Evolutionary conservation across 441 rosid species (phyloP), one percentile per base, ranked within the genome.

Genomic region (Euphorbia corollata): DNA sequence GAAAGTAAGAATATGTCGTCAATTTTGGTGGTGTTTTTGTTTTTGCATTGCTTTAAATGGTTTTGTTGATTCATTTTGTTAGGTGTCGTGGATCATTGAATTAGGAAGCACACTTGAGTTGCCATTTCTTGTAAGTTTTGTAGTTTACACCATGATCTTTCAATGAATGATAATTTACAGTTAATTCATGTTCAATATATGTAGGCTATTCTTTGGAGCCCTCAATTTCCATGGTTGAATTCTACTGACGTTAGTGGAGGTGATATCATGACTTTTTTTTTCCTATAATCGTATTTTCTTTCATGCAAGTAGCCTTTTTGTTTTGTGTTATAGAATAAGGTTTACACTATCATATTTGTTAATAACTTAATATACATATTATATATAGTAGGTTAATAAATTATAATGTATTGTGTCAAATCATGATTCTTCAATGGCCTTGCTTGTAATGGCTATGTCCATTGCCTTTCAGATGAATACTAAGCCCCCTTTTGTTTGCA

Each of bases 41-140:
- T 56, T 13, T 58, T 39, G 19, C 39, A 70, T 16, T 47, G 4
- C 15, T 67, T 61, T 59, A 20, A n/a, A 15, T 56, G 60, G 34
- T 23, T 13, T 12, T 53, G 27, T 61, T 62, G 15, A 60, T 19
- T 13, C 38, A 22, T 53, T 69, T 68, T 65, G 61, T 64, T 63
- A 91, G 98, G 86, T 95, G 99, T 39, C 98, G 91, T 68, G 96
- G 98, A 86, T 91, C 98, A 53, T 71, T 95, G 77, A 95, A 95
- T 78, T 95, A 85, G 80, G 77, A 78, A 71, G 62, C 45, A 51
- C 41, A 12, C 66, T 27, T 50, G 67, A 48, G 67, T 66, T 76
- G 69, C 65, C 24, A 50, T 65, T 71, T 67, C 63, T 45, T 79
- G 82, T 74, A 73, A 55, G 79, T 64, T 23, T 13, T 50, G 6